These are phyloP conservation scores for Beauveria scarabaeidicola DNA, from an alignment of 2,329 filamentous ascomycete genomes.

Conservation along the genomic window DNA sequence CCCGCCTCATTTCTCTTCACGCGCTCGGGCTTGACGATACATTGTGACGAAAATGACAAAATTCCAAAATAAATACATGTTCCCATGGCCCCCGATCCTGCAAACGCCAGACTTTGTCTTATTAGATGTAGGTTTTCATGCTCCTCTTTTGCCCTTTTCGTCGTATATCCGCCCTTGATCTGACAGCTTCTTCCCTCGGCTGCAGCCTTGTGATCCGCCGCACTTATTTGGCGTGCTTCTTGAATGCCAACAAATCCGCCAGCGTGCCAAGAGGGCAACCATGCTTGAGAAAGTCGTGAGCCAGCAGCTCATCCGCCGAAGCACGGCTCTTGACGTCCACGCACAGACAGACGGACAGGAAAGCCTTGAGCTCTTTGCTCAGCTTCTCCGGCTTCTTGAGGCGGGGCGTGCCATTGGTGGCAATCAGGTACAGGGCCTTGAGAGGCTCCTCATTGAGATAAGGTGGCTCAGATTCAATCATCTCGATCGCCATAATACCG, in stretches of 20 bases:
- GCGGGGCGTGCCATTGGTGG: slow-evolving; percentile 91
- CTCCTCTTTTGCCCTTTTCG: neutral
- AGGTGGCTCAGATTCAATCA: slow-evolving; percentile 97
- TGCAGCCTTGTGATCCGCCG: neutral
- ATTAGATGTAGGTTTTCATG: slow-evolving; percentile 1
- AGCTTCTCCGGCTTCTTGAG: slow-evolving; percentile 98
- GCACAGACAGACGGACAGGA: slow-evolving; percentile 91
- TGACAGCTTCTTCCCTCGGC: neutral
- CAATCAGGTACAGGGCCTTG: slow-evolving; percentile 94
- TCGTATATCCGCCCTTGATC: neutral
- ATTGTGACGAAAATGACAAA: slow-evolving; percentile 2
- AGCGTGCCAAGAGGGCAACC: slow-evolving; percentile 78
- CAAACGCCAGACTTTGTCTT: slow-evolving; percentile 5
- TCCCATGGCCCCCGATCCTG: neutral
- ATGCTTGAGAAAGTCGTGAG: slow-evolving; percentile 89
- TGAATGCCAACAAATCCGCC: slow-evolving; percentile 80
- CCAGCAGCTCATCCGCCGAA: slow-evolving; percentile 79
- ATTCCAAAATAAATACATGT: slow-evolving; percentile 1
- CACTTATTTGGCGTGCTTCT: slow-evolving; percentile 59
- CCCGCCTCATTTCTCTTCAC: neutral
- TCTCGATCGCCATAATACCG: slow-evolving; percentile 99
- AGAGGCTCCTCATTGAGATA: slow-evolving; percentile 97
- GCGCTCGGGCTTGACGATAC: neutral
- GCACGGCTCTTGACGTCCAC: slow-evolving; percentile 94
- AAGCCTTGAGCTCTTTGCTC: slow-evolving; percentile 95